Evolutionary conservation across 371 early-diverging fungal species (phyloP).

Genomic region (Mucor mucedo): DNA sequence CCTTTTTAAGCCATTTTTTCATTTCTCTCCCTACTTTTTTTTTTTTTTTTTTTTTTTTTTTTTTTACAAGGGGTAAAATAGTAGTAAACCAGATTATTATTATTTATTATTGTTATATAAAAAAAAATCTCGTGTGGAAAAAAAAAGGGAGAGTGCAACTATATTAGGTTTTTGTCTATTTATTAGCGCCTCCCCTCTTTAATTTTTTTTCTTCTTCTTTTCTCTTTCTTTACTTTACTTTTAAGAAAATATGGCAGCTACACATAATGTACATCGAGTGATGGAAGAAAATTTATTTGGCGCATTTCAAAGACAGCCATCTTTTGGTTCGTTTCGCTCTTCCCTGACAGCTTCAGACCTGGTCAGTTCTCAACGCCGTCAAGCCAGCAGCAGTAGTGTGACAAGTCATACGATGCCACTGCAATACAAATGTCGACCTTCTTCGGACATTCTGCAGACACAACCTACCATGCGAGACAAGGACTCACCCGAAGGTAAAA

Average conservation of each 20-base stretch:
- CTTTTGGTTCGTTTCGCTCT: slow-evolving; percentile 3
- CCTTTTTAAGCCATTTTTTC: slow-evolving; percentile 7
- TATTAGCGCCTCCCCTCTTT: slow-evolving; percentile 6
- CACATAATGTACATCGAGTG: slow-evolving; percentile 41
- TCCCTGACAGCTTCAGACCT: slow-evolving; percentile 49
- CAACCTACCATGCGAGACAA: slow-evolving; percentile 23
- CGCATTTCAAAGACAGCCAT: slow-evolving; percentile 35
- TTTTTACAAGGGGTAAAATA: slow-evolving; percentile 4
- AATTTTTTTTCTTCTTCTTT: slow-evolving; percentile 18
- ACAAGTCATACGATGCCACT: neutral
- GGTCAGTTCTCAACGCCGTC: slow-evolving; percentile 14
- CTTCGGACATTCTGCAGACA: slow-evolving; percentile 45
- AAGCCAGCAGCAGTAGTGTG: neutral
- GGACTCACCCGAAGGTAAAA: slow-evolving; percentile 46
- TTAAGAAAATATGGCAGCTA: slow-evolving; percentile 20
- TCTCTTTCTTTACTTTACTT: slow-evolving; percentile 24
- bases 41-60: slow-evolving; percentile 3
- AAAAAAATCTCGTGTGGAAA: neutral
- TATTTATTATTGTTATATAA: neutral
- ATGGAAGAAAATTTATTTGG: slow-evolving; percentile 45
- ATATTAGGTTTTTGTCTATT: neutral
- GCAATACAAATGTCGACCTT: slow-evolving; percentile 20
- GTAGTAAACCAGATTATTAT: slow-evolving; percentile 7
- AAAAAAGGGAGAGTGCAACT: neutral
- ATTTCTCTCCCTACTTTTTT: slow-evolving; percentile 1